Evolutionary conservation across 768 basidiomycete species (phyloP).

Genomic region (Termitomyces sp.): DNA sequence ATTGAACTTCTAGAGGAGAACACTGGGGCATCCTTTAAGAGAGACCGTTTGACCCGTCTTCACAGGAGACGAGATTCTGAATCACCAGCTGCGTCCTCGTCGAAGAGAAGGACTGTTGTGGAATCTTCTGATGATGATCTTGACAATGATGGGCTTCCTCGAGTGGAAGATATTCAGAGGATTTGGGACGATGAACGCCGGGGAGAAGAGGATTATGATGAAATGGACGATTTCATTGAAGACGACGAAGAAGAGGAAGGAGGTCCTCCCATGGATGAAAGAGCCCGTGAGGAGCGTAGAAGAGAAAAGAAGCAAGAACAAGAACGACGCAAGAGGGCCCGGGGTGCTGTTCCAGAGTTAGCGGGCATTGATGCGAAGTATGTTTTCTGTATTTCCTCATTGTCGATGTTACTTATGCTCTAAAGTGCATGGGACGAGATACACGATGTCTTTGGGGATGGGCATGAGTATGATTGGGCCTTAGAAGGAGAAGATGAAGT

Average conservation of each 20-base stretch:
- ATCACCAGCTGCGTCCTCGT: slow-evolving; percentile 62
- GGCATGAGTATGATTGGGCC: slow-evolving; percentile 95
- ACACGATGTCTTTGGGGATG: slow-evolving; percentile 94
- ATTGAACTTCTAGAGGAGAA: slow-evolving; percentile 87
- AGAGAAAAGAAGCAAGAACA: slow-evolving; percentile 65
- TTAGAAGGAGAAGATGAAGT: slow-evolving; percentile 76
- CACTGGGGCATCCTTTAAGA: slow-evolving; percentile 76
- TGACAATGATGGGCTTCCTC: slow-evolving; percentile 50
- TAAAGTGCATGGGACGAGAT: slow-evolving; percentile 92
- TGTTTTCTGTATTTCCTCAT: slow-evolving; percentile 28
- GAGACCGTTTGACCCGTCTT: slow-evolving; percentile 60
- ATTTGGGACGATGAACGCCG: slow-evolving; percentile 84
- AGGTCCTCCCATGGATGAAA: slow-evolving; percentile 65
- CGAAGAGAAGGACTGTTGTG: slow-evolving; percentile 54
- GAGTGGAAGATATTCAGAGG: slow-evolving; percentile 60
- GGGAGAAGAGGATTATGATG: slow-evolving; percentile 70
- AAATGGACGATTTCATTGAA: slow-evolving; percentile 78
- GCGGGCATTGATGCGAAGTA: slow-evolving; percentile 83
- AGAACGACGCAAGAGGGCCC: slow-evolving; percentile 62
- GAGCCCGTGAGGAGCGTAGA: slow-evolving; percentile 71
- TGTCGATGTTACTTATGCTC: slow-evolving; percentile 6
- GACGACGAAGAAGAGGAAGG: slow-evolving; percentile 81
- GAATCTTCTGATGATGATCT: slow-evolving; percentile 81
- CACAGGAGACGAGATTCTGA: slow-evolving; percentile 74
- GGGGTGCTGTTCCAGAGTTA: slow-evolving; percentile 64